Evolutionary conservation across 495 filamentous ascomycete species (phyloP), one percentile per base, ranked within the genome.

Genomic region (Parathielavia appendiculata): DNA sequence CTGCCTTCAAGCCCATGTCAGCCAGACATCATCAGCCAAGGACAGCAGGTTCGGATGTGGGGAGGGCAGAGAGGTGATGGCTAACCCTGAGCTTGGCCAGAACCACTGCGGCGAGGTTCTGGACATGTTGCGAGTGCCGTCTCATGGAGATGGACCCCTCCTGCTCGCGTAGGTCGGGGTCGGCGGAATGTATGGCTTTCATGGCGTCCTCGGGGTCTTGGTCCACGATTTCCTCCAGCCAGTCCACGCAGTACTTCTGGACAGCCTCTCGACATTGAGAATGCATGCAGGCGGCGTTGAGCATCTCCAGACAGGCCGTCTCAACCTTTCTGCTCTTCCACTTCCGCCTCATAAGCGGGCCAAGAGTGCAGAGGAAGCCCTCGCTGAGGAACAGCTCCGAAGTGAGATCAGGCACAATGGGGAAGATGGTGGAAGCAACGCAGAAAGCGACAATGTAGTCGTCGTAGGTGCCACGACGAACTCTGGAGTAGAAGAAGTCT

Each of bases 281-380:
- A 63, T 91, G 86, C 72, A 95, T 86, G 71, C 91, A 95, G 17
- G 92, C 95, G 12, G 89, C 89, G 71, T 88, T 93, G 41, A 97
- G 75, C 76, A 97, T 84, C 59, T 97, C 89, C 54, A 97, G 73
- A 26, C 89, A 82, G 5, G 90, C 85, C 40, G 84, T 81, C 72
- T 96, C 91, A 41, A 96, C 85, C 54, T 86, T 86, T 60, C 79
- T 79, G 65, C 84, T 88, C 72, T 88, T 91, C 69, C 81, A 81
- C 54, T 88, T 87, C 64, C 83, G 82, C 52, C 86, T 79, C 69
- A 91, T 84, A 48, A 92, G 70, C 9, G 87, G 83, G 19, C 81
- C 82, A 22, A 96, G 76, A 38, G 79, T 80, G 34, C 77, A 69
- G 50, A 93, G 76, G 65, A 97, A 97, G 3, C 86, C 88, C 45